Evolutionary conservation across 345 rosid genomes (phyloP).

Genomic region (Linum lewisii): DNA sequence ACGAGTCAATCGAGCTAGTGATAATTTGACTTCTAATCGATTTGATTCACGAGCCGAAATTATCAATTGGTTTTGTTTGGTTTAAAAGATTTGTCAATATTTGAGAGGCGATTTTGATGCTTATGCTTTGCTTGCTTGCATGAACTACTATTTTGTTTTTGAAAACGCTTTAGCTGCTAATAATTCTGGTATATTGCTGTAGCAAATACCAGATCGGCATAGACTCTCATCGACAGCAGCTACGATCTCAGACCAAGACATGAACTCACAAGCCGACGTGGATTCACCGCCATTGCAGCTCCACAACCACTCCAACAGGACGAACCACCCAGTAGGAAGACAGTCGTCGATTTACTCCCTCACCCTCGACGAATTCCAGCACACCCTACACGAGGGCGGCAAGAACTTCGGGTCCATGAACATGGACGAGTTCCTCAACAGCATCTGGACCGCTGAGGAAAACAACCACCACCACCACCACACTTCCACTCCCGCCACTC

Average conservation of each 20-base stretch:
- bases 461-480: conserved; percentile 31
- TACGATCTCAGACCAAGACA: conserved; percentile 23
- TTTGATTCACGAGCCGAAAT: no score
- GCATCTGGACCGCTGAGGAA: conserved; percentile 86
- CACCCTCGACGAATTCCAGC: conserved; percentile 85
- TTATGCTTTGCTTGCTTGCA: no score
- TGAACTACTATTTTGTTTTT: no score
- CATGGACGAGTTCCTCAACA: conserved; percentile 88
- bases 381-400: conserved; percentile 55
- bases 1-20: no score
- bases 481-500: background rate
- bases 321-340: conserved; percentile 35
- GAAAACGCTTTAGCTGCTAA: no score
- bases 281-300: conserved; percentile 26
- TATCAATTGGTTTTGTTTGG: no score
- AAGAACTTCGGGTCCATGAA: conserved; percentile 93
- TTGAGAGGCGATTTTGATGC: no score
- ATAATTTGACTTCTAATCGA: no score
- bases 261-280: conserved; percentile 35
- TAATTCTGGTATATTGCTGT: no score
- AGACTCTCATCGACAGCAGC: background rate
- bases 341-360: conserved; percentile 76
- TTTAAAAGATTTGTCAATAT: no score
- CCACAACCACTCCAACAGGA: conserved; percentile 23
- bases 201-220: no score